Evolutionary conservation across 305 asterid species (phyloP).

Genomic region (Fraxinus xanthoxyloides): DNA sequence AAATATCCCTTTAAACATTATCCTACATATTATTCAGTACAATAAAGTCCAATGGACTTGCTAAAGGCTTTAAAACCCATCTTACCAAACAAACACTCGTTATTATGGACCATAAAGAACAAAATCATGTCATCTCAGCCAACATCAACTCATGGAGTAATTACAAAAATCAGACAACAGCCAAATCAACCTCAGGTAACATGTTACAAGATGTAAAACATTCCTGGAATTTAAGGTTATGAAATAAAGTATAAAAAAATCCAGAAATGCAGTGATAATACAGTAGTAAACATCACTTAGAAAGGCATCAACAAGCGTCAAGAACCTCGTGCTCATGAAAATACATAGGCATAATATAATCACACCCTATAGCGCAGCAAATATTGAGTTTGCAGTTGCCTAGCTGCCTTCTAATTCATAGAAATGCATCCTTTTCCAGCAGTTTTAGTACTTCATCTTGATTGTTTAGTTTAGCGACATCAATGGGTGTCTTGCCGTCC

Average conservation of each 20-base stretch:
- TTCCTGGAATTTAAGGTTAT: not conserved
- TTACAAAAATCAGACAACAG: too few species aligned
- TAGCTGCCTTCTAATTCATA: slow-evolving; percentile 31
- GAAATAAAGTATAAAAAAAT: not conserved
- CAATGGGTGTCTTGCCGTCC: slow-evolving; percentile 97
- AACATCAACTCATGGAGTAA: too few species aligned
- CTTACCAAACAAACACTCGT: too few species aligned
- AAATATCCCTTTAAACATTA: too few species aligned
- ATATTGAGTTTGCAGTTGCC: slow-evolving; percentile 19
- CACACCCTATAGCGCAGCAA: slow-evolving; percentile 25
- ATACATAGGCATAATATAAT: slow-evolving; percentile 23
- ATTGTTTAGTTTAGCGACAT: slow-evolving; percentile 87
- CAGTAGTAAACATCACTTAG: not conserved
- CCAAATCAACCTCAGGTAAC: too few species aligned
- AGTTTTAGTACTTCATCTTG: slow-evolving; percentile 81
- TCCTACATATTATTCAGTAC: too few species aligned
- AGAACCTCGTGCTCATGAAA: slow-evolving; percentile 13
- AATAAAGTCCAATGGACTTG: too few species aligned
- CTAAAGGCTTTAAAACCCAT: too few species aligned
- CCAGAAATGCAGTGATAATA: not conserved
- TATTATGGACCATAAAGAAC: too few species aligned
- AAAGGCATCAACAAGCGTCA: not conserved
- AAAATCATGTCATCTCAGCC: too few species aligned
- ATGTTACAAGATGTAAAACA: not conserved
- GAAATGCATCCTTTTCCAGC: slow-evolving; percentile 95